These are phyloP conservation scores for Solanum piurae DNA, from an alignment of 257 asterid species.

Conservation along the genomic window DNA sequence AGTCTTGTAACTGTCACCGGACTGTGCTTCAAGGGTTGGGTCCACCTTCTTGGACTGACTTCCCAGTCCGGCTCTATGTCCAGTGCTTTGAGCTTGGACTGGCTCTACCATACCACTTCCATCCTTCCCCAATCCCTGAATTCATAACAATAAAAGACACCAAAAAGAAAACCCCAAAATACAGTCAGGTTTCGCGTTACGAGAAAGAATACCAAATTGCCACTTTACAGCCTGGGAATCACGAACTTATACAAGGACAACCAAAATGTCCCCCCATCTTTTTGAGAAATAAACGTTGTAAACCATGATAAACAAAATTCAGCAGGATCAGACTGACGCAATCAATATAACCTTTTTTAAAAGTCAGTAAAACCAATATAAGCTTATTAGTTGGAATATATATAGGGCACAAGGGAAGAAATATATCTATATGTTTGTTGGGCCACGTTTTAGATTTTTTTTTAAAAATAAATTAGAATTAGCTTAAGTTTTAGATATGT, in stretches of 20 bases:
- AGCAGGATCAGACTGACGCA: neutral
- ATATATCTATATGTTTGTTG: neutral
- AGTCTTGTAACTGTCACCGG: constrained; percentile 94
- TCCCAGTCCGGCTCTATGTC: constrained; percentile 83
- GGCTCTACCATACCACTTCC: constrained; percentile 98
- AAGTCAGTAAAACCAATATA: neutral
- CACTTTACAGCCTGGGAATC: constrained; percentile 11
- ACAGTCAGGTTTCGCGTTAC: constrained; percentile 21
- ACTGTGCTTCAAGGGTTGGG: constrained; percentile 79
- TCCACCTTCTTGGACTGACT: constrained; percentile 83
- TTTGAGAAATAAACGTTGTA: neutral
- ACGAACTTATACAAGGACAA: constrained; percentile 1
- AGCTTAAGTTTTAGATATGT: neutral
- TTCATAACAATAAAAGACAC: constrained; percentile 24
- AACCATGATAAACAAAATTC: neutral
- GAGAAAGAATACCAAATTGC: constrained; percentile 15
- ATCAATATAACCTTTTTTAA: neutral
- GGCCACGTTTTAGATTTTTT: neutral
- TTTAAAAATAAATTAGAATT: neutral
- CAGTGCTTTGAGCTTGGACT: constrained; percentile 67
- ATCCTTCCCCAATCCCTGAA: constrained; percentile 88
- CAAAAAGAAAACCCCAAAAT: constrained; percentile 22
- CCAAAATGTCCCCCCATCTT: neutral
- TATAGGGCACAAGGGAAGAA: neutral
- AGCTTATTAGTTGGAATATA: neutral